Conservation (phyloP, 192 early-diverging fungal species). For the Coemansia guatemalensis region DNA sequence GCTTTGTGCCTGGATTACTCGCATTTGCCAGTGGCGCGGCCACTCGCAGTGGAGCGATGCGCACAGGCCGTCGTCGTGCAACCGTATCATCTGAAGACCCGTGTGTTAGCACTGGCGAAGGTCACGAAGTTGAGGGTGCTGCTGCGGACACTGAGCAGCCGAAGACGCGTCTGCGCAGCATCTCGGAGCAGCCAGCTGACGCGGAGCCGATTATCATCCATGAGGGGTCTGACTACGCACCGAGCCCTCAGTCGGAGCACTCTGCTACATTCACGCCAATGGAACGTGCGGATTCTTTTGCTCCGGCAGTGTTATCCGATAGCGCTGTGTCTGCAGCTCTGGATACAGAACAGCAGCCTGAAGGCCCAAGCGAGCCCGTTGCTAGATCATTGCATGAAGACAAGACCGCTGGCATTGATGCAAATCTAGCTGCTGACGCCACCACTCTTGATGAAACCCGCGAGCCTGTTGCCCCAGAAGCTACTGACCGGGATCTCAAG, state of each 20-base stretch:
- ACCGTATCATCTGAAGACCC: constrained; percentile 10
- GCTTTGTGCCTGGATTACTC: constrained; percentile 45
- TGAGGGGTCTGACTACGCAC: constrained; percentile 15
- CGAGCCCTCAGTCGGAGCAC: constrained; percentile 17
- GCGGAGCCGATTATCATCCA: constrained; percentile 9
- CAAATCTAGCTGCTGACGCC: neutral
- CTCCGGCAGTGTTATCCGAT: neutral
- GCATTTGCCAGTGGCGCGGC: constrained; percentile 24
- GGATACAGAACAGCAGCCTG: too few relatives aligned
- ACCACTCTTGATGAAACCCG: neutral
- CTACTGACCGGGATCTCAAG: neutral
- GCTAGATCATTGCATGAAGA: neutral
- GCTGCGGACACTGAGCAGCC: neutral
- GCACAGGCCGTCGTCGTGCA: constrained; percentile 19
- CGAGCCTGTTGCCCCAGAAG: neutral
- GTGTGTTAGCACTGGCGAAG: neutral
- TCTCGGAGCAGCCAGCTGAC: constrained; percentile 21
- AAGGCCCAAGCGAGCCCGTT: neutral
- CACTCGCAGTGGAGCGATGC: neutral
- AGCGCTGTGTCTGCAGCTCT: too few relatives aligned
- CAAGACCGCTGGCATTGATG: neutral
- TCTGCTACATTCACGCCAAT: constrained; percentile 11
- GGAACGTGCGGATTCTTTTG: neutral
- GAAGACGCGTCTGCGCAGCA: constrained; percentile 19
- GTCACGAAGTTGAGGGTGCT: neutral